These are phyloP conservation scores for Canariomyces notabilis DNA, from an alignment of 2,329 filamentous ascomycete species.

Conservation along the genomic window DNA sequence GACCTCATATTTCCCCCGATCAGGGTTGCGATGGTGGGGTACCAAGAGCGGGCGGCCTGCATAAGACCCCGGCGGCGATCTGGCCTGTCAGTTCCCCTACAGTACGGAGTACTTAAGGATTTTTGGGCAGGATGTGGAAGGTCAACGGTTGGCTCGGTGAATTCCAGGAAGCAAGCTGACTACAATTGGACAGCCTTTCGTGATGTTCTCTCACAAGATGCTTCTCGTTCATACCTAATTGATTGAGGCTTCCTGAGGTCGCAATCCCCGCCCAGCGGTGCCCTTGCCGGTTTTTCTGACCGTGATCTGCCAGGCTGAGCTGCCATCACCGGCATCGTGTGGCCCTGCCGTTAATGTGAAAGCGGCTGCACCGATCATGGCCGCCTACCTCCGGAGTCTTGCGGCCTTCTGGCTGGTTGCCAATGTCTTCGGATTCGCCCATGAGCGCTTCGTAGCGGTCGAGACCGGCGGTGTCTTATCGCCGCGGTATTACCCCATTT, in stretches of 20 bases:
- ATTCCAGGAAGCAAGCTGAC: background rate
- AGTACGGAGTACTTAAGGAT: background rate
- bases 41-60: background rate
- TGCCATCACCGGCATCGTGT: background rate
- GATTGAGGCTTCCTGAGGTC: background rate
- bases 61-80: background rate
- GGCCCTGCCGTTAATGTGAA: background rate
- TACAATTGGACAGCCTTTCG: background rate
- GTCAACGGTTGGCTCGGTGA: background rate
- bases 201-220: background rate
- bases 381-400: slow-evolving; percentile 2
- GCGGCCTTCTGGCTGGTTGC: slow-evolving; percentile 15
- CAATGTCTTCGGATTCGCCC: slow-evolving; percentile 5
- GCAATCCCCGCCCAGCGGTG: background rate
- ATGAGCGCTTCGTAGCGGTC: slow-evolving; percentile 18
- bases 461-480: slow-evolving; percentile 20
- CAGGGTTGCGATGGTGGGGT: background rate
- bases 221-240: background rate
- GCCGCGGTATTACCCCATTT: slow-evolving; percentile 17
- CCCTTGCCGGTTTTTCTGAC: background rate
- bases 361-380: slow-evolving; percentile 4
- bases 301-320: background rate
- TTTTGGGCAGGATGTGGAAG: background rate
- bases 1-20: background rate
- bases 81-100: background rate